Percentiles rank a stretch among this genome's conserved stretches.
These are phyloP conservation scores for Lyophyllum atratum DNA, from an alignment of 768 basidiomycete species.

Conservation along the genomic window DNA sequence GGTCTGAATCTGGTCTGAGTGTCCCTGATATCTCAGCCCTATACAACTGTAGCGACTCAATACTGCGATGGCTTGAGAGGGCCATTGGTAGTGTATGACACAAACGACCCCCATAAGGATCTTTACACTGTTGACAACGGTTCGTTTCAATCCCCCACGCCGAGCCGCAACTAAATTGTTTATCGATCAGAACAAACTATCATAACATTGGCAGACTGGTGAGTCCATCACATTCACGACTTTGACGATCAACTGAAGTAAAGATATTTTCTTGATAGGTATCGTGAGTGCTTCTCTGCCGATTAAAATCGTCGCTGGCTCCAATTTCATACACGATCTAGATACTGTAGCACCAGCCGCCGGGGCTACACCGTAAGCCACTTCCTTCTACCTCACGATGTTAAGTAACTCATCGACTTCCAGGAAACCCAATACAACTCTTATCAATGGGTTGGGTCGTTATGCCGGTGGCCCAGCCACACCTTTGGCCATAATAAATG, in stretches of 20 bases:
- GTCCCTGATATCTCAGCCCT: too few relatives aligned
- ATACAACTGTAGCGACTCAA: slow-evolving; percentile 33
- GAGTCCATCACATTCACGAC: background rate
- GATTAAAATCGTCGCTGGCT: too few relatives aligned
- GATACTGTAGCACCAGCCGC: background rate
- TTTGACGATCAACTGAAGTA: background rate
- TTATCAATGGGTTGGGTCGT: slow-evolving; percentile 53
- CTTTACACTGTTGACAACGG: slow-evolving; percentile 26
- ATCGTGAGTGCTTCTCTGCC: background rate
- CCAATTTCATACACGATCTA: too few relatives aligned
- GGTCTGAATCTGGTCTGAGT: too few relatives aligned
- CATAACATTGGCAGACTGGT: background rate
- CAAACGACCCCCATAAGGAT: slow-evolving; percentile 29
- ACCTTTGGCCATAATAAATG: slow-evolving; percentile 38
- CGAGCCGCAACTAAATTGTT: too few relatives aligned
- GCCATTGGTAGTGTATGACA: slow-evolving; percentile 39
- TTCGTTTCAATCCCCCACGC: background rate
- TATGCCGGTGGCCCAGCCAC: slow-evolving; percentile 35
- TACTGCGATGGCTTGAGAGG: slow-evolving; percentile 51
- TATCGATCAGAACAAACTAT: background rate
- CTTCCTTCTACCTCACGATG: background rate
- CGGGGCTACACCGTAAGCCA: slow-evolving; percentile 14
- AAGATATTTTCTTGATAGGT: background rate
- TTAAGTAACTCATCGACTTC: too few relatives aligned
- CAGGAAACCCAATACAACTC: slow-evolving; percentile 27